phyloP scores from a whole-genome alignment of 2,329 filamentous ascomycete genomes.

The Geosmithia putterillii region DNA sequence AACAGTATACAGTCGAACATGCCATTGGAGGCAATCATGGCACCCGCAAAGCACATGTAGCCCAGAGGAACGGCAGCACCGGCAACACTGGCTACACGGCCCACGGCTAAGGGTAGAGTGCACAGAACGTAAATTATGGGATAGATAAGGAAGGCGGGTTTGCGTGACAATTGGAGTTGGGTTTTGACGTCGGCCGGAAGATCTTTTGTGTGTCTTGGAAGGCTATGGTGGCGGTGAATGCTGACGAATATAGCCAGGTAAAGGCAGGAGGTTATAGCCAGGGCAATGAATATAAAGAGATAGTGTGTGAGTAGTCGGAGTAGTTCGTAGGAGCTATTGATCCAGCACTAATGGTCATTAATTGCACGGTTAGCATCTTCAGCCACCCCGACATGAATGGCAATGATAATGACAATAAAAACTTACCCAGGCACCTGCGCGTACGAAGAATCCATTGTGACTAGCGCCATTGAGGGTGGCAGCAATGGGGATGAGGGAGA shows the following conservation, averaged over 20 bases:
- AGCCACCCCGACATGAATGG: no score
- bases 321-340: slow-evolving; percentile 38
- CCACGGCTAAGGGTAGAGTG: slow-evolving; percentile 52
- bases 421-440: slow-evolving; percentile 50
- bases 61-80: slow-evolving; percentile 33
- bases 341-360: slow-evolving; percentile 41
- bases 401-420: no score
- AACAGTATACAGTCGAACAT: slow-evolving; percentile 43
- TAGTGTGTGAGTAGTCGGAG: slow-evolving; percentile 52
- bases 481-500: slow-evolving; percentile 38
- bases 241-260: slow-evolving; percentile 28
- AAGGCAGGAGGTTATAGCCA: slow-evolving; percentile 22
- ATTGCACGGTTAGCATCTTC: no score
- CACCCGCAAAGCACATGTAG: slow-evolving; percentile 47
- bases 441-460: slow-evolving; percentile 42
- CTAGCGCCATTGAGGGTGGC: slow-evolving; percentile 27
- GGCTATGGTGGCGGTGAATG: slow-evolving; percentile 14
- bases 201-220: not conserved
- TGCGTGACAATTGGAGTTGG: slow-evolving; percentile 14
- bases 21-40: slow-evolving; percentile 44
- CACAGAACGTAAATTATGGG: slow-evolving; percentile 59
- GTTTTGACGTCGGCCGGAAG: slow-evolving; percentile 4
- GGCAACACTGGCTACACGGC: slow-evolving; percentile 51
- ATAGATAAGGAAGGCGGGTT: slow-evolving; percentile 51
- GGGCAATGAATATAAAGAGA: slow-evolving; percentile 44